A percentile compares a stretch with the other conserved stretches of the same genome.
phyloP scores from a whole-genome alignment of 331 rosid genomes.

The Pyracantha coccinea region DNA sequence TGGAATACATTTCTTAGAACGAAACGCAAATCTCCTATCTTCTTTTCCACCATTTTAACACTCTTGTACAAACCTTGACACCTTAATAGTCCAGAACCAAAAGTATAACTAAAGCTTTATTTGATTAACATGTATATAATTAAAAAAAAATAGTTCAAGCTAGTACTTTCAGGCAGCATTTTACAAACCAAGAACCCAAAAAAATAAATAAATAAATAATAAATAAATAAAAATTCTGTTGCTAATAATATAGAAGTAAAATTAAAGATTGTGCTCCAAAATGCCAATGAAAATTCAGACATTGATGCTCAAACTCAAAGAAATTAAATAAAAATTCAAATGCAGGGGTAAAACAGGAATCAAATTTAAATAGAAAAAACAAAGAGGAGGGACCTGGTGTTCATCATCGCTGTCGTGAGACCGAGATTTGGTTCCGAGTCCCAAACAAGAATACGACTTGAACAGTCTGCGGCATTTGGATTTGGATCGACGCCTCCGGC shows the following conservation, averaged over 20 bases:
- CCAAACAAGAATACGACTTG: conserved; percentile 62
- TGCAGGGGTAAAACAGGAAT: neutral
- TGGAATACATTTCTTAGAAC: neutral
- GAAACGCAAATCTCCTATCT: neutral
- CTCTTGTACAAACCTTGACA: neutral
- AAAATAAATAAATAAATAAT: too few relatives aligned
- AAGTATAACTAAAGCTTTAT: neutral
- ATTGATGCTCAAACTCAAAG: neutral
- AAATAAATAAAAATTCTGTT: too few relatives aligned
- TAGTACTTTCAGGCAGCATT: too few relatives aligned
- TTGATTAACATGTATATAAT: neutral
- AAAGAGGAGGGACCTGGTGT: conserved; percentile 44
- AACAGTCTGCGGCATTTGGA: conserved; percentile 46
- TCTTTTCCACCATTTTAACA: neutral
- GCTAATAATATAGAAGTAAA: neutral
- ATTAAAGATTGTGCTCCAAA: neutral
- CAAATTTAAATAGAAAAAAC: neutral
- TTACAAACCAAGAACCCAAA: too few relatives aligned
- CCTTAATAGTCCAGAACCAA: neutral
- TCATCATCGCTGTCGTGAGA: conserved; percentile 63
- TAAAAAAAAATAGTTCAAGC: too few relatives aligned
- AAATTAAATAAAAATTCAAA: neutral
- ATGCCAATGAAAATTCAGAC: neutral
- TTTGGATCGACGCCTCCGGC: conserved; percentile 51
- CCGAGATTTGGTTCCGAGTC: conserved; percentile 52